Evolutionary conservation across 164 flowering plant genomes (phyloP), one percentile per base, ranked within the genome.

Genomic region (Echeveria elegans): DNA sequence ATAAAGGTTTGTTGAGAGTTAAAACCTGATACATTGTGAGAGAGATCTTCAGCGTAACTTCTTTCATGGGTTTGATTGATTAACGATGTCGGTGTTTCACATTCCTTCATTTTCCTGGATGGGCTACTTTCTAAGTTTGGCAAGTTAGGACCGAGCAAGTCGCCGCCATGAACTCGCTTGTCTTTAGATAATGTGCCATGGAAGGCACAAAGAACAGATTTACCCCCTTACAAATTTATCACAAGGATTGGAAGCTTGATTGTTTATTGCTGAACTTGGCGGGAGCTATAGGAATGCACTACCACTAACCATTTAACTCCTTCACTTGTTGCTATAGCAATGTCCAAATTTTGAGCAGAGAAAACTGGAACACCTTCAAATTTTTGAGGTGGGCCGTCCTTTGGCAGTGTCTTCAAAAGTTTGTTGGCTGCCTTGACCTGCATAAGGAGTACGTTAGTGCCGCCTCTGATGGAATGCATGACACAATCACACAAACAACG

Each of bases 301-400:
- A 67, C 21, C 56, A 70, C 81, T 62, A 63, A 93, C 98, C 98
- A 85, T 73, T 90, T 94, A 68, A 90, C 82, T 64, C 97, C 98
- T 72, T 86, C 86, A 19, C 77, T 65, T 31, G 97, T 87, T 63
- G 97, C 91, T 71, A 90, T 90, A 21, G 97, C 97, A 77, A 94
- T 89, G 73, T 90, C 96, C 56, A 94, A 82, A 78, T 94, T 94
- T 66, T 86, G 87, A 68, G 98, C 92, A 70, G 89, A 80, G 75
- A 94, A 94, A 40, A 94, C 97, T 48, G 97, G 98, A 77, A 94
- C 96, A 29, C 98, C 98, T 41, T 85, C 82, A 61, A 94, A 74
- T 66, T 60, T 85, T 72, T 67, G 79, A 41, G 43, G 77, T 23
- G 84, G 82, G 68, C 65, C 77, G 70, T 65, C 75, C 10, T 71